These are phyloP conservation scores for Scheffersomyces lignicola DNA, from an alignment of 1,139 yeast species.

Conservation along the genomic window DNA sequence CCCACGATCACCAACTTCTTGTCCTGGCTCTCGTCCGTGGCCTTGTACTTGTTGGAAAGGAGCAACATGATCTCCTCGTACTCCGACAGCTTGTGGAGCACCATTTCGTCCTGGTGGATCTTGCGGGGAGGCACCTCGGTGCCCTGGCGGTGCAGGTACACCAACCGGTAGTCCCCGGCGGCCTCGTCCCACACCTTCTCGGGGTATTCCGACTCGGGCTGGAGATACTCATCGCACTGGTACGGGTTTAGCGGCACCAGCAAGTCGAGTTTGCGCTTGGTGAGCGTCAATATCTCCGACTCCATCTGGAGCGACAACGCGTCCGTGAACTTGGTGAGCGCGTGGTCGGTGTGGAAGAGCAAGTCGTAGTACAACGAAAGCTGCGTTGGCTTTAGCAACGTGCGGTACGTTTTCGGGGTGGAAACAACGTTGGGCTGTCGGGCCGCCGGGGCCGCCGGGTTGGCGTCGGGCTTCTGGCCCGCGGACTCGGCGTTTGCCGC, in stretches of 20 bases:
- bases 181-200: conserved; percentile 40
- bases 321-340: conserved; percentile 76
- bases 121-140: conserved; percentile 44
- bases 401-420: conserved; percentile 70
- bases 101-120: conserved; percentile 46
- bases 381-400: conserved; percentile 78
- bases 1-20: conserved; percentile 45
- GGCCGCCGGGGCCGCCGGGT: conserved; percentile 8
- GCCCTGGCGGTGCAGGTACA: conserved; percentile 47
- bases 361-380: conserved; percentile 82
- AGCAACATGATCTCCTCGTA: conserved; percentile 85
- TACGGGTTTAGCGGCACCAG: conserved; percentile 74
- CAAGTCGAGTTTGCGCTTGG: conserved; percentile 74
- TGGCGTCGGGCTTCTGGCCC: conserved; percentile 6
- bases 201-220: conserved; percentile 51
- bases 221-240: conserved; percentile 42
- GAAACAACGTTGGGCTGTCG: conserved; percentile 13
- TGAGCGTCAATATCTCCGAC: conserved; percentile 74
- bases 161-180: conserved; percentile 31
- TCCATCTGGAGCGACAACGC: conserved; percentile 76
- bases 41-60: conserved; percentile 41
- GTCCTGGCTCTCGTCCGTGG: conserved; percentile 38
- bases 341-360: conserved; percentile 76
- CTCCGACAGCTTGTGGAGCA: conserved; percentile 73
- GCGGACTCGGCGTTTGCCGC: conserved; percentile 9